phyloP scores from a whole-genome alignment of 1,284 basidiomycete genomes.

The Lentinula novae-zelandiae region DNA sequence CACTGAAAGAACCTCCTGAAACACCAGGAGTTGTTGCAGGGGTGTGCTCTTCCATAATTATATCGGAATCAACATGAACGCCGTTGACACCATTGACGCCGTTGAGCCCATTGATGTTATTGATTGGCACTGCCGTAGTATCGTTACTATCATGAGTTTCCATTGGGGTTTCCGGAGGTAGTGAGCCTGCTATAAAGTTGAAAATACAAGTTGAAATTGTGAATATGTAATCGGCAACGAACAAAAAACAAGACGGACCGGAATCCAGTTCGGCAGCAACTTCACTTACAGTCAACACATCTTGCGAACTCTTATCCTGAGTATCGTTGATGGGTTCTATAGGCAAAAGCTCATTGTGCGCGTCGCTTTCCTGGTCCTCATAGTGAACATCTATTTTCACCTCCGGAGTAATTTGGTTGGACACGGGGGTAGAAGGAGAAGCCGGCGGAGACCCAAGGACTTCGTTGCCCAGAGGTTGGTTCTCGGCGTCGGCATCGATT shows the following conservation, averaged over 20 bases:
- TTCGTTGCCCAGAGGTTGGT: conserved; percentile 27
- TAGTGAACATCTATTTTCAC: conserved; percentile 59
- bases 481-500: conserved; percentile 30
- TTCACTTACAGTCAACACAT: conserved; percentile 41
- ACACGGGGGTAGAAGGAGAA: conserved; percentile 45
- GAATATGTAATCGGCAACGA: background rate
- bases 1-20: conserved; percentile 22
- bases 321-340: conserved; percentile 29
- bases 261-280: conserved; percentile 42
- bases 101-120: conserved; percentile 18
- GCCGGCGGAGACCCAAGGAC: conserved; percentile 38
- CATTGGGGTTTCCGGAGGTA: conserved; percentile 36
- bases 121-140: conserved; percentile 16
- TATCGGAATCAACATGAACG: conserved; percentile 34
- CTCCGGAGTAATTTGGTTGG: conserved; percentile 43
- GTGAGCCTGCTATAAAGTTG: conserved; percentile 17
- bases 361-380: conserved; percentile 61
- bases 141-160: conserved; percentile 23
- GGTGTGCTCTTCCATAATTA: conserved; percentile 44
- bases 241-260: conserved; percentile 35
- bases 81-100: conserved; percentile 20
- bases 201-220: conserved; percentile 16
- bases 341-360: conserved; percentile 51
- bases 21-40: conserved; percentile 35
- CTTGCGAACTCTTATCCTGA: conserved; percentile 24